Evolutionary conservation across 208 protist genomes (phyloP), one percentile per base, ranked within the genome.

Genomic region (Tetramitus jugosus): DNA sequence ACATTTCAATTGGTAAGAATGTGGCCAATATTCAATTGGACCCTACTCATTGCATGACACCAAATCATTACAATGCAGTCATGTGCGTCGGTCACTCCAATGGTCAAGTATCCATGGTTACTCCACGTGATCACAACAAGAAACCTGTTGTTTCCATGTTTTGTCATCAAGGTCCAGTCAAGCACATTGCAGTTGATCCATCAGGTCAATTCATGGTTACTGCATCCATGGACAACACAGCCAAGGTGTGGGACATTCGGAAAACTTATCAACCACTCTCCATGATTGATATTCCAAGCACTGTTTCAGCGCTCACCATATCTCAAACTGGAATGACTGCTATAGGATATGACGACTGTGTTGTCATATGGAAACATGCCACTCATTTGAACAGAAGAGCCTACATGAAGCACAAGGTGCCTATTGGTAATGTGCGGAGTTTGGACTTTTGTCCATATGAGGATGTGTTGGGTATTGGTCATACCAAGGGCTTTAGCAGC

Each of bases 191-290:
- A 20, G 60, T 88, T n/a, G 80, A 78, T n/a, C 61, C n/a, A 31
- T 53, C 43, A 46, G 76, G 79, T 33, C 84, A 81, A 37, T 84
- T 91, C 79, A 83, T 97, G 72, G 85, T 84, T 1, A 96, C 91
- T 8, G 35, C 84, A 1, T 90, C 88, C 8, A n/a, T 77, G 4
- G 92, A 96, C 76, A 69, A 84, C 3, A 56, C 79, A 33, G 42
- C 94, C 37, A 89, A 90, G 61, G 76, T 96, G 8, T 95, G 87
- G 86, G 94, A 97, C 76, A 35, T 95, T 14, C 56, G 93, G 40
- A 96, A 76, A 49, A 71, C 74, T 33, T 77, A 77, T 60, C 61
- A 69, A 67, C 49, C 72, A 45, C 10, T 37, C 0, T 0, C 53
- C 20, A 52, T 13, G 3, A 2, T 43, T 43, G 37, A 76, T 6